These are phyloP conservation scores for Cordyceps pruinosa DNA, from an alignment of 2,329 filamentous ascomycete genomes.

Conservation along the genomic window DNA sequence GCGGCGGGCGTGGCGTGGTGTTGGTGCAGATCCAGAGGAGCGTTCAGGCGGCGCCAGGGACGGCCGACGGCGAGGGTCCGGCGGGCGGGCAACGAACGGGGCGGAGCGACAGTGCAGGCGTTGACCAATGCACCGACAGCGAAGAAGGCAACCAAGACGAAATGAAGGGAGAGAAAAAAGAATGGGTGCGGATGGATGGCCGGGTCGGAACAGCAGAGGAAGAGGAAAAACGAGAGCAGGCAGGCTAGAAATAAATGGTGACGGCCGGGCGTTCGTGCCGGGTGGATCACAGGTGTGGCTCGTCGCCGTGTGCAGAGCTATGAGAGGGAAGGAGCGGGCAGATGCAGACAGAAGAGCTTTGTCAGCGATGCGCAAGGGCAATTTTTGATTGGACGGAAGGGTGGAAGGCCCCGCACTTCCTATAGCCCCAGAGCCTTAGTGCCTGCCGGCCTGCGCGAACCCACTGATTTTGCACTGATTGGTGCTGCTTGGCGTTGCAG, in stretches of 20 bases:
- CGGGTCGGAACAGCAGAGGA: not conserved
- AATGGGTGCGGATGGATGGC: not conserved
- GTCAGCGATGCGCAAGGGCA: slow-evolving; percentile 1
- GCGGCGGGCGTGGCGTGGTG: not conserved
- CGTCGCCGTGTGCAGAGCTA: not conserved
- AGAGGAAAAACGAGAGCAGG: not conserved
- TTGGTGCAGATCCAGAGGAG: not conserved
- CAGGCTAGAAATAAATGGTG: slow-evolving; percentile 4
- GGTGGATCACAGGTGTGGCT: slow-evolving; percentile 4
- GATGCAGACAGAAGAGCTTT: slow-evolving; percentile 6
- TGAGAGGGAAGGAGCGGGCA: no score
- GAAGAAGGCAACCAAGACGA: not conserved
- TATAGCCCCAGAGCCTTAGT: not conserved
- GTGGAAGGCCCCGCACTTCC: not conserved
- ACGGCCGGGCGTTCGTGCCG: not conserved
- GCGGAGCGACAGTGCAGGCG: not conserved
- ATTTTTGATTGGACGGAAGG: not conserved
- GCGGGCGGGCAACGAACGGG: not conserved
- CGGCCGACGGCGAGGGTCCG: not conserved
- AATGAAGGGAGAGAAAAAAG: not conserved
- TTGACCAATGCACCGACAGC: not conserved
- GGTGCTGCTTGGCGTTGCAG: not conserved
- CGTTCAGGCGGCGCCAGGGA: not conserved
- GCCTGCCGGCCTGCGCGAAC: not conserved
- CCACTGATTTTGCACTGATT: not conserved